phyloP scores from a whole-genome alignment of 352 stramenopile species.

The Phytophthora citrophthora region DNA sequence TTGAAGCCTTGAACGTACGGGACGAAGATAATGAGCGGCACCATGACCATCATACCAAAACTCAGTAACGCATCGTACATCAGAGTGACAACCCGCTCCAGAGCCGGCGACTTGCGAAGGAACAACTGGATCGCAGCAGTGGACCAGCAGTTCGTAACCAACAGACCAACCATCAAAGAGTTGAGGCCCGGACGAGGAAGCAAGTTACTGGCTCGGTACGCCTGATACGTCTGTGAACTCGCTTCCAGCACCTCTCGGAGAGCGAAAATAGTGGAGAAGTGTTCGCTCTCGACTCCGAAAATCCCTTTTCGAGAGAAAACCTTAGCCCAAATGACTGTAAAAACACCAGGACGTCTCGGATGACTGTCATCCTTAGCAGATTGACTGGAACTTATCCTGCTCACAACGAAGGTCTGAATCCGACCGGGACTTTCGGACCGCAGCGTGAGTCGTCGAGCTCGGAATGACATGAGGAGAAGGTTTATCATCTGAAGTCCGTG shows the following conservation, averaged over 20 bases:
- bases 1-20: constrained; percentile 26
- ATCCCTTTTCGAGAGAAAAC: constrained; percentile 18
- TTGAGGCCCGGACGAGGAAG: constrained; percentile 15
- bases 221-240: constrained; percentile 36
- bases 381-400: neutral
- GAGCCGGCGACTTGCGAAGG: constrained; percentile 14
- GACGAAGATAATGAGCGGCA: constrained; percentile 23
- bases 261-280: constrained; percentile 30
- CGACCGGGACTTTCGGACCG: constrained; percentile 15
- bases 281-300: constrained; percentile 36
- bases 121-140: constrained; percentile 29
- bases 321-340: constrained; percentile 3
- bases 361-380: neutral
- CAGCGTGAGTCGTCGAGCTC: constrained; percentile 17
- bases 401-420: neutral
- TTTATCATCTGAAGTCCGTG: constrained; percentile 30
- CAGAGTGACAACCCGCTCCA: constrained; percentile 13
- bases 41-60: constrained; percentile 20
- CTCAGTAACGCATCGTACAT: constrained; percentile 21
- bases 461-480: constrained; percentile 30
- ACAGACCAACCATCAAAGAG: constrained; percentile 15
- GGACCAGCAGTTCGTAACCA: constrained; percentile 31
- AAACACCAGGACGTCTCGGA: neutral
- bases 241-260: constrained; percentile 27
- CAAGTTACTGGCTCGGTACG: constrained; percentile 29